Conservation (phyloP, 2,329 filamentous ascomycete species). For the Arthroderma sp. region DNA sequence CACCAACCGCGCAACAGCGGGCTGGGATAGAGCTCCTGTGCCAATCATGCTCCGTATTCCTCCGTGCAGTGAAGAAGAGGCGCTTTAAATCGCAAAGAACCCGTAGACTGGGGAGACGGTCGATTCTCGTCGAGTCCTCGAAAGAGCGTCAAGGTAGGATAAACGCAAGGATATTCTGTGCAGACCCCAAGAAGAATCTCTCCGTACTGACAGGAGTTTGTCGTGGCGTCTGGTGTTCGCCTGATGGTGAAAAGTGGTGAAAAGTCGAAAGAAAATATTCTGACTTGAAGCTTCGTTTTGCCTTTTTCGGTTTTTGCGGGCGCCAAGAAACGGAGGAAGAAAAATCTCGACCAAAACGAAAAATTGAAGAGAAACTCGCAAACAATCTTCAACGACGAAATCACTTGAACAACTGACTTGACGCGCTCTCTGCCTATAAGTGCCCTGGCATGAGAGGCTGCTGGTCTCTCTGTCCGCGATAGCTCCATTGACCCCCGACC, state of each 20-base stretch:
- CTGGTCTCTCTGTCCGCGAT: background rate
- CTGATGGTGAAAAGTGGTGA: background rate
- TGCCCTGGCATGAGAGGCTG: background rate
- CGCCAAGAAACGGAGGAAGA: background rate
- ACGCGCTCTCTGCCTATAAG: background rate
- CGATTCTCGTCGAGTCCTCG: background rate
- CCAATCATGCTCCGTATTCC: slow-evolving; percentile 29
- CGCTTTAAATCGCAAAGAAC: background rate
- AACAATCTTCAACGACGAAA: background rate
- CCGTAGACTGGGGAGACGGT: background rate
- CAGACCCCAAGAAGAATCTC: background rate
- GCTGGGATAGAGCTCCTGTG: slow-evolving; percentile 24
- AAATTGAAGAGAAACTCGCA: background rate
- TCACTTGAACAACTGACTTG: too few relatives aligned
- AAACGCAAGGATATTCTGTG: background rate
- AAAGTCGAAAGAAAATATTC: background rate
- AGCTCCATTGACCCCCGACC: background rate
- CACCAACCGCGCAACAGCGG: slow-evolving; percentile 28
- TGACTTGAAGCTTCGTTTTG: background rate
- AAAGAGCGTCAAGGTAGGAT: background rate
- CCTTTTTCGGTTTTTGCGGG: slow-evolving; percentile 2
- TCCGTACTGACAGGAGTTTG: background rate
- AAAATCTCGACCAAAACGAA: background rate
- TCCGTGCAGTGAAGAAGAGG: background rate
- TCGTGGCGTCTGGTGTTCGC: background rate